Percentiles rank a stretch among this genome's conserved stretches.
These are phyloP conservation scores for Pythium rishiriense DNA, from an alignment of 352 stramenopile genomes.

Conservation along the genomic window DNA sequence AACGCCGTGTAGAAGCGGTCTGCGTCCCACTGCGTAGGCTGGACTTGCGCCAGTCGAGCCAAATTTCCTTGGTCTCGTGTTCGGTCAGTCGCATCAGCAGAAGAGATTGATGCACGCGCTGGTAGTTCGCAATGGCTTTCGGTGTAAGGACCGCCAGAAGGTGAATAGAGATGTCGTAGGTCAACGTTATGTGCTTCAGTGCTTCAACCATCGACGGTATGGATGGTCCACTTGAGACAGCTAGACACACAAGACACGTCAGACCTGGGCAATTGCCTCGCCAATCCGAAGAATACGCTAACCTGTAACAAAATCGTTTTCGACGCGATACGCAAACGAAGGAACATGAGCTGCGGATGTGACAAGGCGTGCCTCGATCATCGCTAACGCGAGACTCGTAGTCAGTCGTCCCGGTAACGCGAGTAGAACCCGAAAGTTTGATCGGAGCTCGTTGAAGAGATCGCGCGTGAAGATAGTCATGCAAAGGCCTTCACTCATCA, in stretches of 20 bases:
- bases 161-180: constrained; percentile 16
- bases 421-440: constrained; percentile 45
- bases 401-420: constrained; percentile 46
- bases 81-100: constrained; percentile 36
- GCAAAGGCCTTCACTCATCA: constrained; percentile 74
- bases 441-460: constrained; percentile 45
- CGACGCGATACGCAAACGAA: constrained; percentile 52
- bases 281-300: too few species aligned
- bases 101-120: constrained; percentile 22
- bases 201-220: constrained; percentile 30
- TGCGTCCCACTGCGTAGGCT: neutral
- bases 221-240: constrained; percentile 41
- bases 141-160: constrained; percentile 19
- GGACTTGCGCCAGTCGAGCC: constrained; percentile 23
- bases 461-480: constrained; percentile 74
- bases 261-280: too few species aligned
- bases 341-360: constrained; percentile 25
- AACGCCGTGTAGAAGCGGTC: neutral
- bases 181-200: constrained; percentile 20
- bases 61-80: constrained; percentile 47
- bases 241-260: neutral
- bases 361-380: constrained; percentile 49
- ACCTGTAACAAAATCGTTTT: constrained; percentile 39
- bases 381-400: constrained; percentile 51
- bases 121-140: constrained; percentile 12